Conservation (phyloP, 345 rosid species). For the Populus ilicifolia region DNA sequence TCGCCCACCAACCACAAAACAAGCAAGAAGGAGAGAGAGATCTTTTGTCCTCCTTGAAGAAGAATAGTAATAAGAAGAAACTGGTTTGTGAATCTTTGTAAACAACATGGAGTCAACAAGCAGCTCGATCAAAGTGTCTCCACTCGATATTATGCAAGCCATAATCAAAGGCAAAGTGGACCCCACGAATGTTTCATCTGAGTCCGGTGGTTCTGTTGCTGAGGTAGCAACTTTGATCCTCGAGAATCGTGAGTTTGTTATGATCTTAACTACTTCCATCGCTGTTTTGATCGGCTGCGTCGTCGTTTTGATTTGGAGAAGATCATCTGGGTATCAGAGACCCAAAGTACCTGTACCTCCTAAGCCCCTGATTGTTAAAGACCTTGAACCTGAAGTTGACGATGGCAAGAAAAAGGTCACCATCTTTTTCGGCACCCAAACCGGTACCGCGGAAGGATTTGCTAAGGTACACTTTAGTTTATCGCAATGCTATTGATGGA, state of each 20-base stretch:
- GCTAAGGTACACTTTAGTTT: slow-evolving; percentile 46
- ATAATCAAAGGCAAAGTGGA: slow-evolving; percentile 70
- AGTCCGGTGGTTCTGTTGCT: slow-evolving; percentile 11
- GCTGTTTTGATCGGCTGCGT: slow-evolving; percentile 88
- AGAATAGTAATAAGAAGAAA: not conserved
- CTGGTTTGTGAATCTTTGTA: not conserved
- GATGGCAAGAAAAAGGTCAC: slow-evolving; percentile 61
- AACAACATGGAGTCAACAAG: slow-evolving; percentile 18
- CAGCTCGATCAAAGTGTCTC: slow-evolving; percentile 44
- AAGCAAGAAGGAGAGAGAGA: not conserved
- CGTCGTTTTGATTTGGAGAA: slow-evolving; percentile 68
- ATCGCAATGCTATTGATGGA: not conserved
- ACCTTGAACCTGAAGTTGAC: slow-evolving; percentile 43
- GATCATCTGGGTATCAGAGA: slow-evolving; percentile 36
- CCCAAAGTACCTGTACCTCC: slow-evolving; percentile 30
- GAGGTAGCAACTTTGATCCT: slow-evolving; percentile 43
- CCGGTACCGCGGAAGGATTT: slow-evolving; percentile 82
- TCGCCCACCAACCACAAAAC: not conserved
- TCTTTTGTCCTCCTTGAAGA: not conserved
- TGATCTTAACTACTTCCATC: slow-evolving; percentile 76
- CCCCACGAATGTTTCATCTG: slow-evolving; percentile 57
- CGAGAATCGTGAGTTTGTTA: slow-evolving; percentile 70
- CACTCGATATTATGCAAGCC: slow-evolving; percentile 78
- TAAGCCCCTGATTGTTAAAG: slow-evolving; percentile 53
- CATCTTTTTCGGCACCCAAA: slow-evolving; percentile 73